Evolutionary conservation across 768 basidiomycete genomes (phyloP).

Genomic region (Brasilioporus rufonigricans): DNA sequence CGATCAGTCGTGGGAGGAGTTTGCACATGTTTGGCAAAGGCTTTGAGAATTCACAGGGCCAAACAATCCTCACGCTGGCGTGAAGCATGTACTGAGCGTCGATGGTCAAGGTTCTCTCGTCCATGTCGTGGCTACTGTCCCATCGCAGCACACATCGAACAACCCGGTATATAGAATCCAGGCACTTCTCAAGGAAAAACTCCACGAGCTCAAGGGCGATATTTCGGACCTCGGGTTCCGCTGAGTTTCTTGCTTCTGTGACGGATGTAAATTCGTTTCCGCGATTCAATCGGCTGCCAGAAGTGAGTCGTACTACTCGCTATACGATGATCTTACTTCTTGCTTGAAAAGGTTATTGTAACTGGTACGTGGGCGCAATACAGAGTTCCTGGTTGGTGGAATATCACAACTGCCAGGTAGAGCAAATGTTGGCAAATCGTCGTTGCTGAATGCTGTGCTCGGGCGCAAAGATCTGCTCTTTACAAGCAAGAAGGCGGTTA

Average conservation of each 20-base stretch:
- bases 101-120: too few species aligned
- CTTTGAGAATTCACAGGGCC: slow-evolving; percentile 25
- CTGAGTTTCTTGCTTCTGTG: slow-evolving; percentile 28
- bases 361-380: slow-evolving; percentile 20
- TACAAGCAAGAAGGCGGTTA: slow-evolving; percentile 69
- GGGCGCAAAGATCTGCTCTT: slow-evolving; percentile 54
- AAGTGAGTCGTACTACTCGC: slow-evolving; percentile 20
- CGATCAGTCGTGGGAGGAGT: slow-evolving; percentile 15
- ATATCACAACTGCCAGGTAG: slow-evolving; percentile 45
- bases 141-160: not conserved
- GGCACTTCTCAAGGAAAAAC: slow-evolving; percentile 2
- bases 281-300: slow-evolving; percentile 21
- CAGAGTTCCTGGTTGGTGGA: not conserved
- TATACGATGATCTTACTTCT: not conserved
- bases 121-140: slow-evolving; percentile 17
- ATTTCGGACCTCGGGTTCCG: slow-evolving; percentile 26
- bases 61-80: too few species aligned
- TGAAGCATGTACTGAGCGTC: too few species aligned
- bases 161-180: not conserved
- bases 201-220: slow-evolving; percentile 14
- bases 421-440: slow-evolving; percentile 77
- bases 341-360: slow-evolving; percentile 21
- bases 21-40: slow-evolving; percentile 20
- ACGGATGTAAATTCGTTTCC: slow-evolving; percentile 18
- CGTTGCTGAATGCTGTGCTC: slow-evolving; percentile 66